Evolutionary conservation across 2,329 filamentous ascomycete genomes (phyloP).

Genomic region (Drechslerella stenobrocha): DNA sequence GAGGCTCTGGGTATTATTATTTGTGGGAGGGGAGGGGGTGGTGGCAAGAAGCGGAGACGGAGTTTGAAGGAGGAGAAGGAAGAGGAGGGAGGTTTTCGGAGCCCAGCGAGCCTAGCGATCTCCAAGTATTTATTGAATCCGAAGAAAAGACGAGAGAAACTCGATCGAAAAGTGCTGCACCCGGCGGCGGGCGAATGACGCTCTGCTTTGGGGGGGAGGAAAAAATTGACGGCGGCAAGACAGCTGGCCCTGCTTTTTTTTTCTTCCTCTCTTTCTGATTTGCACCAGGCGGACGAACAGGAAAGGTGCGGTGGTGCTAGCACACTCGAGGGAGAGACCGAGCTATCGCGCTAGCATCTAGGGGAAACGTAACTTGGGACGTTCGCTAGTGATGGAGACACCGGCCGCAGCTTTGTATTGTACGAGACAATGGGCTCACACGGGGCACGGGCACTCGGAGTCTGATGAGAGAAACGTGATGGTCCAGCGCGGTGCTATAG

Average conservation of each 20-base stretch:
- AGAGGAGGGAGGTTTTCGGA: conserved; percentile 27
- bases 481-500: conserved; percentile 15
- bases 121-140: conserved; percentile 29
- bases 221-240: conserved; percentile 48
- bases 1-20: neutral
- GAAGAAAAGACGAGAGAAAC: conserved; percentile 7
- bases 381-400: neutral
- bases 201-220: conserved; percentile 19
- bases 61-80: conserved; percentile 44
- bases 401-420: conserved; percentile 18
- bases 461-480: conserved; percentile 1
- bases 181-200: conserved; percentile 54
- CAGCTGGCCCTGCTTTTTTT: conserved; percentile 45
- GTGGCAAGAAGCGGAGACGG: conserved; percentile 24
- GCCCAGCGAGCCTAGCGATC: conserved; percentile 35
- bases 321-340: conserved; percentile 18
- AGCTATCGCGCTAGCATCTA: conserved; percentile 8
- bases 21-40: too few species aligned
- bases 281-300: conserved; percentile 31
- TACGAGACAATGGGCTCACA: conserved; percentile 36
- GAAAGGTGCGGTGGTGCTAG: conserved; percentile 24
- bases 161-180: conserved; percentile 53
- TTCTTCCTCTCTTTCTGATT: conserved; percentile 22
- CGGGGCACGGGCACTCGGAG: conserved; percentile 6
- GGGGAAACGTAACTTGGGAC: neutral